Percentiles rank a stretch among this genome's conserved stretches.
Conservation (phyloP, 305 asterid species). For the Solanum chacoense region DNA sequence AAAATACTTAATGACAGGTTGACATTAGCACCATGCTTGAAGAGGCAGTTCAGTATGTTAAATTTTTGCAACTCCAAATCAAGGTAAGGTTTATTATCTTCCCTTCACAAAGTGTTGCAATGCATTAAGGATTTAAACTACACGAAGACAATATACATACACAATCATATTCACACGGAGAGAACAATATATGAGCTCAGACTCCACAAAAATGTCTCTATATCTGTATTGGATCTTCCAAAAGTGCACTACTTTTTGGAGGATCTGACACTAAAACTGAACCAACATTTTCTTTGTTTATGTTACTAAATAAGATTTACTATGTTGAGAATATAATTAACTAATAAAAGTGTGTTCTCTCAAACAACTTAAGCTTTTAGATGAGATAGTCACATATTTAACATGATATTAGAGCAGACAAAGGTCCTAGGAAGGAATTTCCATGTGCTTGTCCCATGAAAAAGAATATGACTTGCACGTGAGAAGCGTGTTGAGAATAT, state of each 20-base stretch:
- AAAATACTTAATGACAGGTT: conserved; percentile 13
- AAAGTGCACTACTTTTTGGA: neutral
- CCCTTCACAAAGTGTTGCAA: neutral
- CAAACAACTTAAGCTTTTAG: no score
- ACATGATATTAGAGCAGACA: neutral
- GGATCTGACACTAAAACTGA: neutral
- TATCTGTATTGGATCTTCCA: neutral
- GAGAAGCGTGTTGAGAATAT: no score
- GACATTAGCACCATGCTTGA: conserved; percentile 93
- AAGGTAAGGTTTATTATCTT: conserved; percentile 30
- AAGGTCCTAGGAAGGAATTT: neutral
- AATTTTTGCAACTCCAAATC: conserved; percentile 81
- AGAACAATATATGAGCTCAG: neutral
- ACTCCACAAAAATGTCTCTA: neutral
- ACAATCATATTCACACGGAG: neutral
- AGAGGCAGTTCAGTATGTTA: conserved; percentile 83
- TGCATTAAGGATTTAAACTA: neutral
- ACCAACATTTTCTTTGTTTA: neutral
- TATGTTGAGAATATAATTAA: neutral
- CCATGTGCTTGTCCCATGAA: neutral
- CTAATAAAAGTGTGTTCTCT: neutral
- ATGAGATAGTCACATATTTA: neutral
- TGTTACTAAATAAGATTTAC: neutral
- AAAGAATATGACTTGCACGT: neutral
- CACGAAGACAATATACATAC: neutral